Percentiles rank a stretch among this genome's conserved stretches.
phyloP scores from a whole-genome alignment of 768 basidiomycete species.

The Boletus sp. region DNA sequence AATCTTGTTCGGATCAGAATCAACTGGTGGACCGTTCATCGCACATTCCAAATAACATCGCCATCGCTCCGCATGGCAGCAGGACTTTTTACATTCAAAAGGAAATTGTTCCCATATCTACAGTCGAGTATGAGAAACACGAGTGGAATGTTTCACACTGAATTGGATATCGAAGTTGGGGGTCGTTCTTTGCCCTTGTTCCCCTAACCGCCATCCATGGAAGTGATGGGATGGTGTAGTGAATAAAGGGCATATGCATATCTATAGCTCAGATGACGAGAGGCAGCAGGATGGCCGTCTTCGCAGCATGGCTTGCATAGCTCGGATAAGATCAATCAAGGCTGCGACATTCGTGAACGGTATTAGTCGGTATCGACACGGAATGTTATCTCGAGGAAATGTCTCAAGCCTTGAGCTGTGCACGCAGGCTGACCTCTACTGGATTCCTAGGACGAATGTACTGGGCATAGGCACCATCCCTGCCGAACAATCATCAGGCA shows the following conservation, averaged over 20 bases:
- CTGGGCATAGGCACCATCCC: conserved; percentile 92
- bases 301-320: conserved; percentile 6
- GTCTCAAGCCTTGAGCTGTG: conserved; percentile 70
- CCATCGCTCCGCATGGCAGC: background rate
- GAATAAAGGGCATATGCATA: conserved; percentile 56
- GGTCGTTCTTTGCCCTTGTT: conserved; percentile 73
- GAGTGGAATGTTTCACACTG: conserved; percentile 15
- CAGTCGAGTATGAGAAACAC: conserved; percentile 16
- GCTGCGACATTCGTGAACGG: conserved; percentile 18
- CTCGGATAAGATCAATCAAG: conserved; percentile 11
- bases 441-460: conserved; percentile 89
- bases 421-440: conserved; percentile 81
- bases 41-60: background rate
- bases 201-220: conserved; percentile 70
- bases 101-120: conserved; percentile 23
- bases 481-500: conserved; percentile 2
- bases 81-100: background rate
- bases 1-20: no score
- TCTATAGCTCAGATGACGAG: background rate
- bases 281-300: background rate
- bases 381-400: conserved; percentile 4
- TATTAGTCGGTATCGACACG: conserved; percentile 15
- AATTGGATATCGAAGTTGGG: conserved; percentile 11
- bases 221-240: conserved; percentile 59
- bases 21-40: no score